phyloP scores from a whole-genome alignment of 2,329 filamentous ascomycete species.

The Pezicula rhizophila region DNA sequence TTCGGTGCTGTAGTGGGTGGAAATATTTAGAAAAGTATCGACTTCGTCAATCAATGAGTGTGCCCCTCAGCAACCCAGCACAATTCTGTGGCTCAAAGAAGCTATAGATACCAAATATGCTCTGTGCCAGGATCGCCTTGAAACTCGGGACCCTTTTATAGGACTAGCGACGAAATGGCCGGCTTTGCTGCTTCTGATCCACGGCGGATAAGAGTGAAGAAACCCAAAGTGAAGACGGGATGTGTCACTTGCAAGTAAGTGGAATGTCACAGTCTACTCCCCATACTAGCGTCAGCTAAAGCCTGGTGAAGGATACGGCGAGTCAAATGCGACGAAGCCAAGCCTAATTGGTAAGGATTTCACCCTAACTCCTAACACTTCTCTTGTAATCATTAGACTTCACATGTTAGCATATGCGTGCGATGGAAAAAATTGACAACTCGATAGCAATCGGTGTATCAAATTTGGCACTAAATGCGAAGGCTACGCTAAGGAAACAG shows the following conservation, averaged over 20 bases:
- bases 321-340: background rate
- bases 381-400: too few relatives aligned
- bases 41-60: too few relatives aligned
- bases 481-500: background rate
- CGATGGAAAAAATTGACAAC: too few relatives aligned
- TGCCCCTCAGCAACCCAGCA: too few relatives aligned
- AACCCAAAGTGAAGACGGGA: background rate
- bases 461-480: background rate
- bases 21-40: too few relatives aligned
- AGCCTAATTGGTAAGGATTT: background rate
- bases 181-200: background rate
- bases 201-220: background rate
- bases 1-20: too few relatives aligned
- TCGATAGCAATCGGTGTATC: background rate
- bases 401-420: too few relatives aligned
- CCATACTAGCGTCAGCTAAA: background rate
- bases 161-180: background rate
- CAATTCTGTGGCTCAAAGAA: too few relatives aligned
- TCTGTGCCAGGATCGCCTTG: too few relatives aligned
- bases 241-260: constrained; percentile 1
- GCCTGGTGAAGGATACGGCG: background rate
- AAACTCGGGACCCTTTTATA: background rate
- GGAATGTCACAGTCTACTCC: too few relatives aligned
- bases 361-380: too few relatives aligned
- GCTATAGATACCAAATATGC: too few relatives aligned